phyloP scores from a whole-genome alignment of 2,329 filamentous ascomycete genomes.

The Colletotrichum gigasporum region DNA sequence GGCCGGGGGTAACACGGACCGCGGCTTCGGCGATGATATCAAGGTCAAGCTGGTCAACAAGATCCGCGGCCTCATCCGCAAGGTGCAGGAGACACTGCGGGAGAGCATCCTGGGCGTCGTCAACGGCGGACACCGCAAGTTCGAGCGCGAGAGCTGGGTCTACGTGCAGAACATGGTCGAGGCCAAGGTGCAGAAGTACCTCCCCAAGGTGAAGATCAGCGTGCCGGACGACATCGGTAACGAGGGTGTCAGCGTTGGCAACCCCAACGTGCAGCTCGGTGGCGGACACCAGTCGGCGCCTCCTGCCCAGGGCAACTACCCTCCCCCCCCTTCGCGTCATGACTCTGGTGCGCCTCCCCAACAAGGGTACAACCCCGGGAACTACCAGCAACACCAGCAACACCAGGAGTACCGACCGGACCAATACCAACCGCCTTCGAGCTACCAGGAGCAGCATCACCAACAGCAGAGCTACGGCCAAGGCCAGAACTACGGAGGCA shows the following conservation, averaged over 20 bases:
- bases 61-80: slow-evolving; percentile 53
- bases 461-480: slow-evolving; percentile 35
- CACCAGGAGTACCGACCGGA: slow-evolving; percentile 29
- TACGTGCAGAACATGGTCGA: slow-evolving; percentile 57
- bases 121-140: slow-evolving; percentile 57
- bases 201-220: slow-evolving; percentile 54
- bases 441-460: slow-evolving; percentile 30
- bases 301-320: slow-evolving; percentile 35
- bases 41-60: slow-evolving; percentile 54
- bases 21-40: slow-evolving; percentile 53
- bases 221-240: slow-evolving; percentile 58
- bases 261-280: slow-evolving; percentile 45
- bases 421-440: slow-evolving; percentile 15
- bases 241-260: slow-evolving; percentile 54
- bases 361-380: slow-evolving; percentile 38
- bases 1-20: slow-evolving; percentile 39
- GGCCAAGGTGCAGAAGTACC: slow-evolving; percentile 55
- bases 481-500: slow-evolving; percentile 26
- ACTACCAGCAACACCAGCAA: slow-evolving; percentile 36
- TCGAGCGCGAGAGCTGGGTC: slow-evolving; percentile 55
- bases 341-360: slow-evolving; percentile 34
- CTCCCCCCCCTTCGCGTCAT: slow-evolving; percentile 29
- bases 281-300: slow-evolving; percentile 41
- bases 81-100: slow-evolving; percentile 55
- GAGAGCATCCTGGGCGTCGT: slow-evolving; percentile 54